Percentiles rank a stretch among this genome's conserved stretches.
These are phyloP conservation scores for Aphanomyces invadans DNA, from an alignment of 352 stramenopile species.

Conservation along the genomic window DNA sequence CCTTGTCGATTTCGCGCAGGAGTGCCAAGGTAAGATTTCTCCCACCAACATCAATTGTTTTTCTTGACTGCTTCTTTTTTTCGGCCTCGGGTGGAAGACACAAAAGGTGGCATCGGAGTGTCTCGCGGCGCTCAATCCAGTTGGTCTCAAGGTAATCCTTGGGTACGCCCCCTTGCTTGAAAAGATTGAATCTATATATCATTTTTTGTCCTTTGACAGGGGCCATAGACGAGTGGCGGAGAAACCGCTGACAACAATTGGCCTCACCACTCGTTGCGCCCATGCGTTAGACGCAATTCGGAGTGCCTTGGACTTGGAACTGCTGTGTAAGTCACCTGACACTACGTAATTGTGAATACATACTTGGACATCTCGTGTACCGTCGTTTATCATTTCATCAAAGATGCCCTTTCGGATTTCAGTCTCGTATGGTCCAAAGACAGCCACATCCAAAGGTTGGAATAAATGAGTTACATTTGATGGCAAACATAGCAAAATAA, in stretches of 20 bases:
- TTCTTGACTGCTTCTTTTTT: background rate
- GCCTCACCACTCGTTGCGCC: background rate
- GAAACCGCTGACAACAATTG: background rate
- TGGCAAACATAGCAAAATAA: slow-evolving; percentile 7
- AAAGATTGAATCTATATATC: background rate
- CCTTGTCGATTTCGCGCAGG: background rate
- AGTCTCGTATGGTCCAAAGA: slow-evolving; percentile 7
- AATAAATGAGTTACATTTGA: slow-evolving; percentile 7
- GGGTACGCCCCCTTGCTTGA: background rate
- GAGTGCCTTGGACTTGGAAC: background rate
- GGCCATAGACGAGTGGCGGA: background rate
- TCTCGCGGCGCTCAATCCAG: slow-evolving; percentile 2
- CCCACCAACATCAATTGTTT: background rate
- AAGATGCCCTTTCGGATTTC: background rate
- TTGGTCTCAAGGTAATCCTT: background rate
- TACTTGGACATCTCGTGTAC: background rate
- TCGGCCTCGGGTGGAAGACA: background rate
- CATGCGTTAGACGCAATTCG: background rate
- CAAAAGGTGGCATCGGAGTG: background rate
- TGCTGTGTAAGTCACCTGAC: background rate
- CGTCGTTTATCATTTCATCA: background rate
- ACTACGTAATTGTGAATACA: background rate
- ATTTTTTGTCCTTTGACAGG: background rate
- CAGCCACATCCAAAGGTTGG: slow-evolving; percentile 2
- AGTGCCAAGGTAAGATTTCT: background rate